A percentile compares a stretch with the other conserved stretches of the same genome.
Conservation (phyloP, 495 filamentous ascomycete genomes). For the Neurospora sp. region DNA sequence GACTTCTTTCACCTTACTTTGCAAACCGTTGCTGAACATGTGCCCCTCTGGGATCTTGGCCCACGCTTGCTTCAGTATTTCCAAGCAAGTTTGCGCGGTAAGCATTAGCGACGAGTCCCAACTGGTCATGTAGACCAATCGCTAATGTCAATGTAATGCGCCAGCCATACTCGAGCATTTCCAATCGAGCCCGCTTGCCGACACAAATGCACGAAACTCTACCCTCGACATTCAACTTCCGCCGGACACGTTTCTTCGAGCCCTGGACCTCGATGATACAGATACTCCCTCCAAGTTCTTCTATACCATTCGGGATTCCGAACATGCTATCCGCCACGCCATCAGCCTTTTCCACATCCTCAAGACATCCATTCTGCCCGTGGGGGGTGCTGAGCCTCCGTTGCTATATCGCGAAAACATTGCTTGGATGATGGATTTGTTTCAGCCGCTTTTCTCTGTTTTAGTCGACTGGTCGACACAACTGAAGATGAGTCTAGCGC, state of each 20-base stretch:
- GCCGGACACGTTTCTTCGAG: slow-evolving; percentile 9
- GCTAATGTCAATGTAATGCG: background rate
- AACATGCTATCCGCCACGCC: slow-evolving; percentile 20
- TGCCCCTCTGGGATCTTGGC: slow-evolving; percentile 37
- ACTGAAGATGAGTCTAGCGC: slow-evolving; percentile 12
- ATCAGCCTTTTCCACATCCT: slow-evolving; percentile 14
- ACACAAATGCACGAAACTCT: background rate
- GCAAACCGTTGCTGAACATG: slow-evolving; percentile 23
- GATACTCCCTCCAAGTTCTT: slow-evolving; percentile 7
- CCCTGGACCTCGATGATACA: background rate
- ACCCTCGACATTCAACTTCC: slow-evolving; percentile 14
- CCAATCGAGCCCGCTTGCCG: background rate
- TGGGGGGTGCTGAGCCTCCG: background rate
- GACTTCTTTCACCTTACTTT: slow-evolving; percentile 38
- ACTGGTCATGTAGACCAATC: background rate
- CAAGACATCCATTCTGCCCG: slow-evolving; percentile 1
- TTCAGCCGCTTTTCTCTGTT: slow-evolving; percentile 18
- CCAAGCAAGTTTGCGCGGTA: slow-evolving; percentile 30
- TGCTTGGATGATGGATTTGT: slow-evolving; percentile 28
- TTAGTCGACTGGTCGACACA: slow-evolving; percentile 17
- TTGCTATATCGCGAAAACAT: slow-evolving; percentile 13
- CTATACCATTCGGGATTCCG: slow-evolving; percentile 7
- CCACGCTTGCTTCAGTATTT: slow-evolving; percentile 32
- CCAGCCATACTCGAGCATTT: slow-evolving; percentile 14
- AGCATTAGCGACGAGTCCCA: slow-evolving; percentile 1